phyloP scores from a whole-genome alignment of 2,329 filamentous ascomycete genomes.

The Arachnomyces sp. region DNA sequence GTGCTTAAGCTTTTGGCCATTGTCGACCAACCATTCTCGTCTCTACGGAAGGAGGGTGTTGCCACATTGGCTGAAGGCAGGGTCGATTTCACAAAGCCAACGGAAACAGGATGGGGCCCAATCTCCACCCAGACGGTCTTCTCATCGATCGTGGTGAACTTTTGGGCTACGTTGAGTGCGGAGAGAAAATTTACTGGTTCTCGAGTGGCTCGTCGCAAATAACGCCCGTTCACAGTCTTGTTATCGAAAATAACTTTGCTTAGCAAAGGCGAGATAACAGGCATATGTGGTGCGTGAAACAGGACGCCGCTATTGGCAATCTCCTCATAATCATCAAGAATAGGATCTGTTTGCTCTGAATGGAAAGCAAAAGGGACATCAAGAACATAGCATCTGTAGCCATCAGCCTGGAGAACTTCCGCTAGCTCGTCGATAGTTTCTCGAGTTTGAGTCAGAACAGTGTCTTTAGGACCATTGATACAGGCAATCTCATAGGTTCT shows the following conservation, averaged over 20 bases:
- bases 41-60: slow-evolving; percentile 55
- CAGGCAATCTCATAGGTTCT: slow-evolving; percentile 53
- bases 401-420: slow-evolving; percentile 42
- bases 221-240: slow-evolving; percentile 52
- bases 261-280: slow-evolving; percentile 61
- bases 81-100: slow-evolving; percentile 60
- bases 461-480: slow-evolving; percentile 68
- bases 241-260: slow-evolving; percentile 53
- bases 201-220: slow-evolving; percentile 58
- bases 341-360: slow-evolving; percentile 57
- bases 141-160: slow-evolving; percentile 53
- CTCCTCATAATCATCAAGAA: slow-evolving; percentile 53
- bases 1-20: slow-evolving; percentile 51
- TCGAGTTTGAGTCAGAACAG: slow-evolving; percentile 59
- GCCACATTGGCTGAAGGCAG: slow-evolving; percentile 49
- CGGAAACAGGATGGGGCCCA: slow-evolving; percentile 65
- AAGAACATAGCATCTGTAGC: slow-evolving; percentile 56
- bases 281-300: slow-evolving; percentile 52
- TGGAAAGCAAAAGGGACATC: slow-evolving; percentile 62
- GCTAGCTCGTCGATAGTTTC: slow-evolving; percentile 51
- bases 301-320: slow-evolving; percentile 43
- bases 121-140: slow-evolving; percentile 66
- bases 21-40: slow-evolving; percentile 58
- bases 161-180: slow-evolving; percentile 53
- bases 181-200: slow-evolving; percentile 63